Evolutionary conservation across 2,329 filamentous ascomycete species (phyloP).

Genomic region (Gaeumannomyces sp.): DNA sequence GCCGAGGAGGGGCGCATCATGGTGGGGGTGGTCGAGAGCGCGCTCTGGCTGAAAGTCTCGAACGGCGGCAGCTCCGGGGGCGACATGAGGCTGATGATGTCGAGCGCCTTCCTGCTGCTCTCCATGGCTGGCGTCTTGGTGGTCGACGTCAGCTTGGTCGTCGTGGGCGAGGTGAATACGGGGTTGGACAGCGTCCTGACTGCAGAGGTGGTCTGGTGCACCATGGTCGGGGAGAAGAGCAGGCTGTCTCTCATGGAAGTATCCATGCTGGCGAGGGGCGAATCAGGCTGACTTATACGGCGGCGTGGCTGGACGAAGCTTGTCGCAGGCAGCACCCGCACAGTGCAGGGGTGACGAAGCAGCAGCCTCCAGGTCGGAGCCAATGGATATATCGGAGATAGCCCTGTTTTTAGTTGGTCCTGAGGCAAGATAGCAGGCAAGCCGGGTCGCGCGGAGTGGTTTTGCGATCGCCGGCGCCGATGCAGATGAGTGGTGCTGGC

Average conservation of each 20-base stretch:
- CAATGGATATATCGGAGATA: no score
- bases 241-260: background rate
- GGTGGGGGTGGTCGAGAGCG: conserved; percentile 2
- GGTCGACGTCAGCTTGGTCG: background rate
- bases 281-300: conserved; percentile 1
- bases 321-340: background rate
- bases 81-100: conserved; percentile 54
- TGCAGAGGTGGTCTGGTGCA: conserved; percentile 1
- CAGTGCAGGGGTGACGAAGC: no score
- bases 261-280: background rate
- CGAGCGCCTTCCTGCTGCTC: conserved; percentile 32
- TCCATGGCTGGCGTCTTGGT: background rate
- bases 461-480: no score
- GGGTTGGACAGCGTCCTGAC: background rate
- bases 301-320: background rate
- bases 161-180: background rate
- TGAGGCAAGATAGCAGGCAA: no score
- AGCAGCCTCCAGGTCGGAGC: no score
- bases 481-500: no score
- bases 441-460: no score
- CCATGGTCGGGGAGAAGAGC: conserved; percentile 3
- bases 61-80: conserved; percentile 49
- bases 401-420: no score
- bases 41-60: conserved; percentile 42
- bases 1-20: conserved; percentile 12